Conservation (phyloP, 2,329 filamentous ascomycete genomes). For the Diatrype stigma region DNA sequence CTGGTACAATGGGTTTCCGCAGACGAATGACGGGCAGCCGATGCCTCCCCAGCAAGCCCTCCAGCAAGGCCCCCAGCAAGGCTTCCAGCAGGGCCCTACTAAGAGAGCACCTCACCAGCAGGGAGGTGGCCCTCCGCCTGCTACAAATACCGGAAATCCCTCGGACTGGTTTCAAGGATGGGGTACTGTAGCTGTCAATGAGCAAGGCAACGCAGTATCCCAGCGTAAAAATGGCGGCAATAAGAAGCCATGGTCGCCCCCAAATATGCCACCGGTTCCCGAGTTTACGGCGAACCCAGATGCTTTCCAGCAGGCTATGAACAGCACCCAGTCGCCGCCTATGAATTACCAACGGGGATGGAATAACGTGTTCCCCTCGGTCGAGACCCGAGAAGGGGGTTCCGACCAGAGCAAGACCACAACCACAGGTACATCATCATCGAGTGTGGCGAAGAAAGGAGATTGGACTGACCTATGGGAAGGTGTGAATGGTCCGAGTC, state of each 20-base stretch:
- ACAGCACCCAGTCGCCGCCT: neutral
- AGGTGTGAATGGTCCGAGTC: no score
- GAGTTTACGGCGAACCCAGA: neutral
- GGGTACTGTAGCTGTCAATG: constrained; percentile 6
- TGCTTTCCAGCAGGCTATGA: neutral
- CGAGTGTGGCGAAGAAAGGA: no score
- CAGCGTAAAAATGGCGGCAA: neutral
- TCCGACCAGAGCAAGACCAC: no score
- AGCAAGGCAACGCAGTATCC: neutral
- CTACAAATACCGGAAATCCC: constrained; percentile 1
- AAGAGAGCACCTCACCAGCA: neutral
- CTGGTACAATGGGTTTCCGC: constrained; percentile 36
- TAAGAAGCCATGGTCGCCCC: neutral
- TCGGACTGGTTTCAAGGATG: constrained; percentile 18
- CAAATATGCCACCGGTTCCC: neutral
- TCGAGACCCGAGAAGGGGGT: neutral
- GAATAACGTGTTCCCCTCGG: neutral
- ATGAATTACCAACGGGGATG: neutral
- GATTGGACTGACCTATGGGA: no score
- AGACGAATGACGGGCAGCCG: constrained; percentile 13
- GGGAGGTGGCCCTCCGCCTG: neutral
- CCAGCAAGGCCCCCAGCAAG: no score
- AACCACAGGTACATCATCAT: no score
- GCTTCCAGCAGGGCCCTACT: neutral
- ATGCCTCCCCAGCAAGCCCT: constrained; percentile 4